Base-by-base conservation (phyloP, 305 asterid genomes). In the Solanum aculeatissimum region DNA sequence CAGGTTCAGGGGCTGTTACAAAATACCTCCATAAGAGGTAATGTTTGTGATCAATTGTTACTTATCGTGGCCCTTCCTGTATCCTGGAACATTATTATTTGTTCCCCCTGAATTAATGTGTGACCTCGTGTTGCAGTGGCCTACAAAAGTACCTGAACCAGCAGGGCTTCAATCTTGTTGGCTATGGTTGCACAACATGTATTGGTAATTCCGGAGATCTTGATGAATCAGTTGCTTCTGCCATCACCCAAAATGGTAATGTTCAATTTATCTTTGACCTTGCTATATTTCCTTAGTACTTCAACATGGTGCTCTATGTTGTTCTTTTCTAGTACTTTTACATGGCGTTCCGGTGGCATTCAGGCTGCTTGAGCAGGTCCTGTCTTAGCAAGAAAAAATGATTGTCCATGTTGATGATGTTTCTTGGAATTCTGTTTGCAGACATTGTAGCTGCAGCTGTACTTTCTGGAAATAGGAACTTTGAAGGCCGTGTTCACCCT, bases 151-250 rank as follows among this genome's bases (percentile, higher is more conserved):
- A 93, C 89, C 88, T 93, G 90, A 94, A 92, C 87, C 92, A 93
- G 89, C 98, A 93, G 89, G 98, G 98, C 70, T 95, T 95, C 84
- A 40, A 92, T 78, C 92, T 93, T 70, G 98, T 95, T 77, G 98
- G 98, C 82, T 95, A 93, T 91, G 98, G 98, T 66, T 95, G 98
- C 91, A 95, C 98, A 29, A 95, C 98, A 58, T 95, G 98, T 86
- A 95, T 95, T 77, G 98, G 98, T 82, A 95, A 95, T 90, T 95
- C 98, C 16, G 98, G 98, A 83, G 98, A 95, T 83, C 96, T 95
- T 68, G 93, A 94, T 57, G 98, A 94, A 87, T 90, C 98, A 74
- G 98, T 95, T 65, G 89, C 96, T 85, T 86, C 94, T 63, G 94
- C 90, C 72, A 92, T 95, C 86, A 32, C 91, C 3, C 95, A 95